Evolutionary conservation across 345 rosid species (phyloP).

Genomic region (Camelina sativa): DNA sequence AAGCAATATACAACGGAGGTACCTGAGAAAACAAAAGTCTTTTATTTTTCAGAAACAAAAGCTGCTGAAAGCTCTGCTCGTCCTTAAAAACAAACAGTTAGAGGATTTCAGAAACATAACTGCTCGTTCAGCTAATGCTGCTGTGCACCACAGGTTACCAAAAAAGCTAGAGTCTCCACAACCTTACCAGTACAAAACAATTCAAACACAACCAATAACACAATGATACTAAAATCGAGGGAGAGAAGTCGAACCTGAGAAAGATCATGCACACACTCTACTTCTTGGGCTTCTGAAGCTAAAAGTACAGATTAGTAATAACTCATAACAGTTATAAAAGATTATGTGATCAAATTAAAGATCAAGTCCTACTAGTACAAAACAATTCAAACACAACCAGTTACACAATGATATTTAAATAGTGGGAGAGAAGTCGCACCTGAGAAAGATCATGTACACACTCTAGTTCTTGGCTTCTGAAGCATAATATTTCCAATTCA

Average conservation of each 20-base stretch:
- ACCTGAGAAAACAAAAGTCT: no score
- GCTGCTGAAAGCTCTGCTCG: no score
- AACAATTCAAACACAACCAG: background rate
- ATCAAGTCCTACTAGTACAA: background rate
- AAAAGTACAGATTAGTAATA: background rate
- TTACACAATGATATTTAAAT: background rate
- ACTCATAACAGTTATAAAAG: background rate
- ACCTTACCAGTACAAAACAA: background rate
- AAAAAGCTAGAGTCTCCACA: constrained; percentile 26
- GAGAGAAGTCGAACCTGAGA: background rate
- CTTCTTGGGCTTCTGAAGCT: background rate
- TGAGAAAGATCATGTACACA: background rate
- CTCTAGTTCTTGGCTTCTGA: background rate
- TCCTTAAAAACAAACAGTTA: no score
- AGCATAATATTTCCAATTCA: no score
- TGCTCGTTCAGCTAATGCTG: background rate
- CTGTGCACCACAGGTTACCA: background rate
- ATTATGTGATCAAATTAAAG: background rate
- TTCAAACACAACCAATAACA: background rate
- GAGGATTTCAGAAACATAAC: no score
- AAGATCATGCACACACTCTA: constrained; percentile 3
- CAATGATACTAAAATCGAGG: background rate
- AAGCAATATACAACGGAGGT: no score
- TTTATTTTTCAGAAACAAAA: no score
- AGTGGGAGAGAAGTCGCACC: background rate